phyloP scores from a whole-genome alignment of 2,329 filamentous ascomycete genomes.

The Cladosporium sp. region DNA sequence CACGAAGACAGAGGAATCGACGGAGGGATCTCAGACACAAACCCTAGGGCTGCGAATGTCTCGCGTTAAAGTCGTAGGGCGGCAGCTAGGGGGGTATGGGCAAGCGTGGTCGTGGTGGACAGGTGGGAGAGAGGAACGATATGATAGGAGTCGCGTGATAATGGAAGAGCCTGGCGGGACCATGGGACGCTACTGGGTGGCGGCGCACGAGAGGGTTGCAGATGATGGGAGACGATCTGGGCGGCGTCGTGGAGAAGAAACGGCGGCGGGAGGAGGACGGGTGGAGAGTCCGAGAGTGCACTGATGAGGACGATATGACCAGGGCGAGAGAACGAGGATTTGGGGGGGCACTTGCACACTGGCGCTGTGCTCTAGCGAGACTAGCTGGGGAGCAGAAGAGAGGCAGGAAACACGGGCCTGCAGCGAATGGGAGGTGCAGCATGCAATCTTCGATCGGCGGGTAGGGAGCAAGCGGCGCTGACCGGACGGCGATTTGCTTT shows the following conservation, averaged over 20 bases:
- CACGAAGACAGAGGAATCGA: neutral
- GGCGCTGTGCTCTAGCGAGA: too few species aligned
- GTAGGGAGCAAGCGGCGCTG: slow-evolving; percentile 1
- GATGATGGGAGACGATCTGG: slow-evolving; percentile 15
- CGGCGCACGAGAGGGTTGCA: slow-evolving; percentile 17
- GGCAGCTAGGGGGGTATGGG: neutral
- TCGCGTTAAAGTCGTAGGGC: slow-evolving; percentile 6
- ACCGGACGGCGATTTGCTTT: slow-evolving; percentile 8
- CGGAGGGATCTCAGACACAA: slow-evolving; percentile 16
- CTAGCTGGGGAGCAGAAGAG: neutral
- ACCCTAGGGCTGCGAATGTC: slow-evolving; percentile 10
- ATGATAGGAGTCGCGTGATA: slow-evolving; percentile 20
- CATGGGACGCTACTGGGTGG: slow-evolving; percentile 8
- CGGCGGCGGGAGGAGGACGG: slow-evolving; percentile 12
- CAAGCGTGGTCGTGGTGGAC: neutral
- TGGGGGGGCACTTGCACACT: neutral
- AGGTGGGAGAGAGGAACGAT: slow-evolving; percentile 10
- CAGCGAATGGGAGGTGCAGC: slow-evolving; percentile 16
- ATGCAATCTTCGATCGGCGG: slow-evolving; percentile 16
- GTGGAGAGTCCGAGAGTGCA: slow-evolving; percentile 7
- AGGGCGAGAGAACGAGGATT: slow-evolving; percentile 1
- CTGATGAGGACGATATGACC: slow-evolving; percentile 5
- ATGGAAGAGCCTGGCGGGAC: slow-evolving; percentile 7
- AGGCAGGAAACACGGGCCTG: neutral
- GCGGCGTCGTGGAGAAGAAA: slow-evolving; percentile 19